phyloP scores from a whole-genome alignment of 805 yeast species.

The Clavispora asparagi region DNA sequence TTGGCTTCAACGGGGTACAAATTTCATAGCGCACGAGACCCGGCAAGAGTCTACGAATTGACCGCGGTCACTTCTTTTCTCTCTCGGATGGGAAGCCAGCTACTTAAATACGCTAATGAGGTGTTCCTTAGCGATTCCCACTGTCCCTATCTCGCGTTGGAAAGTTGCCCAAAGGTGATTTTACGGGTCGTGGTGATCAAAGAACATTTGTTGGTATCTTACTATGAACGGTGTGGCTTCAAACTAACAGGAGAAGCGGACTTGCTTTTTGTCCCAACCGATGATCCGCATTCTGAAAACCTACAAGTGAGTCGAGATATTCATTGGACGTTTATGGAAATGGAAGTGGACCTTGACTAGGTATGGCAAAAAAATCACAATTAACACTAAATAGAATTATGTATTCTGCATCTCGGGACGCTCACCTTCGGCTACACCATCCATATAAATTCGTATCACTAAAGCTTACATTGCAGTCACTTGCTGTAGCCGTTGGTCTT shows the following conservation, averaged over 20 bases:
- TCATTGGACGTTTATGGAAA: constrained; percentile 33
- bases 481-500: constrained; percentile 26
- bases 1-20: neutral
- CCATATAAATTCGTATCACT: neutral
- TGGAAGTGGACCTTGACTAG: constrained; percentile 7
- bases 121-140: constrained; percentile 11
- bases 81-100: constrained; percentile 30
- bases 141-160: constrained; percentile 9
- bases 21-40: neutral
- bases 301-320: constrained; percentile 37
- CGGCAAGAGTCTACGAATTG: constrained; percentile 30
- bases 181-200: constrained; percentile 39
- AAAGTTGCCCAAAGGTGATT: constrained; percentile 3
- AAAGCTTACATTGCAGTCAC: constrained; percentile 7
- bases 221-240: constrained; percentile 41
- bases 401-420: too few species aligned
- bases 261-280: constrained; percentile 20
- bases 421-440: neutral
- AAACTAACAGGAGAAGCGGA: constrained; percentile 18
- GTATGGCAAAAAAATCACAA: too few species aligned
- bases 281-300: constrained; percentile 23
- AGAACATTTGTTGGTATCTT: constrained; percentile 45
- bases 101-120: constrained; percentile 20
- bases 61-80: constrained; percentile 51
- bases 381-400: too few species aligned